Base-by-base conservation (phyloP, 495 filamentous ascomycete genomes). In the Ramalina intermedia region DNA sequence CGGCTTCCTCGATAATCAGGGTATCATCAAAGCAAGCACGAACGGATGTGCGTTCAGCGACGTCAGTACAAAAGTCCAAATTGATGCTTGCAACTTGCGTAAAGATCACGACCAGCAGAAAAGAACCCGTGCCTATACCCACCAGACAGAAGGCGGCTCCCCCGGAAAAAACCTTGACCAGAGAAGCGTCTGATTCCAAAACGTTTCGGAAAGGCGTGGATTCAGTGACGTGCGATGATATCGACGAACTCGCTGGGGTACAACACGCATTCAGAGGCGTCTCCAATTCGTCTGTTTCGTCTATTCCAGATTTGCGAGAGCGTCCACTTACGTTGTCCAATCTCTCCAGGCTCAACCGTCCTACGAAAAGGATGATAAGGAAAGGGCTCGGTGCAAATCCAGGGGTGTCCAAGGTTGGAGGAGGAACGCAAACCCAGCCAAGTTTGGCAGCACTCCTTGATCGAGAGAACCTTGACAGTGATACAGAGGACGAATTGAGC, bases 401-500 rank as follows among this genome's bases (percentile, higher is more conserved):
- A 11, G n/a, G 6, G 14, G 24, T 21, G 24, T 18, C 18, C 27
- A 24, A 44, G 41, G 13, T 18, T 13, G 9, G 9, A 8, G 21
- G 9, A 13, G 13, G 21, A 24, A 8, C 21, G 21, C 1, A 11
- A 12, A 27, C 7, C n/a, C 41, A 14, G 6, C 7, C 41, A 24
- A 44, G 41, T 27, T 9, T 44, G 20, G 6, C 26, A 5, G 41
- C 21, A 27, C 18, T 44, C 20, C 8, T 44, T n/a, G 41, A 44
- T 44, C 41, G n/a, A n/a, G 21, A 26, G 7, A 24, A 26, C 21
- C 3, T 24, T 44, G 9, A 44, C 41, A 27, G 14, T 24, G 37
- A 36, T 42, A 40, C 27, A 27, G 51, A 54, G 9, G 51, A 54
- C 20, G 51, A 54, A 24, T 29, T 54, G 47, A 26, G 47, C 27